Percentiles rank a stretch among this genome's conserved stretches.
Conservation (phyloP, 257 asterid species). For the Ilex aquifolium region DNA sequence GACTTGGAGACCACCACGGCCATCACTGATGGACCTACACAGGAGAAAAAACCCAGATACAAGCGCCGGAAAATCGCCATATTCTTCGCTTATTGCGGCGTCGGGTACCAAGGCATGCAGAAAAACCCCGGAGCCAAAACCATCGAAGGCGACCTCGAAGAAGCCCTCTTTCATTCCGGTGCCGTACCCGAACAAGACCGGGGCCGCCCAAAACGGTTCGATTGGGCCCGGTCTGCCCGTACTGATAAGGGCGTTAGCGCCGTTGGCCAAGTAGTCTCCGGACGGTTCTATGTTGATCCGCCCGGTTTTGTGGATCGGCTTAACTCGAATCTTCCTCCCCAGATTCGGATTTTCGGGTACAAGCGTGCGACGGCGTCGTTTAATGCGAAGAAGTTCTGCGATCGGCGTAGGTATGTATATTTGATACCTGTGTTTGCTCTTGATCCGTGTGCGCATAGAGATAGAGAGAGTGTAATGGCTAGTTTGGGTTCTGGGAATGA, state of each 20-base stretch:
- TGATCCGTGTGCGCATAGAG: conserved; percentile 73
- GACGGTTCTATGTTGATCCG: conserved; percentile 79
- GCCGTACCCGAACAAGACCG: conserved; percentile 82
- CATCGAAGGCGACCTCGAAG: conserved; percentile 95
- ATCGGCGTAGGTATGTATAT: conserved; percentile 83
- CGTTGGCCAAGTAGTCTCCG: conserved; percentile 93
- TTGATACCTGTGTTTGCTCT: conserved; percentile 85
- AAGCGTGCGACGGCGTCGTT: conserved; percentile 69
- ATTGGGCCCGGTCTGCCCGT: conserved; percentile 92
- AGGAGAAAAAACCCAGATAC: conserved; percentile 42
- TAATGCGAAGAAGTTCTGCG: conserved; percentile 92
- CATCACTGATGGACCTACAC: conserved; percentile 8
- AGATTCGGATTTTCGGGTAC: conserved; percentile 75
- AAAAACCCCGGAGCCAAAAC: conserved; percentile 98
- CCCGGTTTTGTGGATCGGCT: conserved; percentile 78
- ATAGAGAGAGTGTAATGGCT: conserved; percentile 84
- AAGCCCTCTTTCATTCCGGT: conserved; percentile 68
- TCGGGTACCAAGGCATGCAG: conserved; percentile 97
- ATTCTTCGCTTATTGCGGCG: conserved; percentile 91
- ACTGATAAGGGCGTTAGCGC: conserved; percentile 99
- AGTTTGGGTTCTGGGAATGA: conserved; percentile 71
- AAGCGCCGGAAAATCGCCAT: conserved; percentile 90
- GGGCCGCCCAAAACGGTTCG: conserved; percentile 51
- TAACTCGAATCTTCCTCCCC: conserved; percentile 53
- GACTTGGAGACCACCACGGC: conserved; percentile 18